A percentile compares a stretch with the other conserved stretches of the same genome.
Evolutionary conservation across 2,329 filamentous ascomycete genomes (phyloP).

Genomic region (Paradendryphiella salina): DNA sequence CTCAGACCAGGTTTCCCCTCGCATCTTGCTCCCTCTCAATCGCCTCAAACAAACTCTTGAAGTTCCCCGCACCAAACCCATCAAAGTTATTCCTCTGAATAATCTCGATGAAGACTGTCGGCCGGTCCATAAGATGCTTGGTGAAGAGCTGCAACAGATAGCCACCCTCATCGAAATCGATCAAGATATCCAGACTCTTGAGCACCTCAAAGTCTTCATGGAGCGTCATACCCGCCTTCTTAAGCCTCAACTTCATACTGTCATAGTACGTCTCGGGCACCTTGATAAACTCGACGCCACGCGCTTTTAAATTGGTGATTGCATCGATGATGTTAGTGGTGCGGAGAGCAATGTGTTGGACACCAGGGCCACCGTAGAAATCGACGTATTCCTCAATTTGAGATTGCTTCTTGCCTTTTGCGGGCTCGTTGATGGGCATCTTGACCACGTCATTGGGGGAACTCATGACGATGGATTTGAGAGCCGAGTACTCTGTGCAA

Average conservation of each 20-base stretch:
- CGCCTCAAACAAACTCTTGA: slow-evolving; percentile 92
- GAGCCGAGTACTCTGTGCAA: slow-evolving; percentile 86
- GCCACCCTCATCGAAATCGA: slow-evolving; percentile 92
- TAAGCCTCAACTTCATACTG: slow-evolving; percentile 72
- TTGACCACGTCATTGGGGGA: slow-evolving; percentile 84
- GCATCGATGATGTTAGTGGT: slow-evolving; percentile 77
- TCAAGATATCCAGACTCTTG: slow-evolving; percentile 79
- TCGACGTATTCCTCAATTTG: slow-evolving; percentile 89
- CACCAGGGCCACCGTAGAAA: slow-evolving; percentile 86
- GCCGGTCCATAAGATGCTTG: slow-evolving; percentile 85
- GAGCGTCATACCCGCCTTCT: slow-evolving; percentile 62
- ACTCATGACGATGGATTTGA: slow-evolving; percentile 89
- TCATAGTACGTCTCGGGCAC: slow-evolving; percentile 88
- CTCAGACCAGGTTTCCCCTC: slow-evolving; percentile 70
- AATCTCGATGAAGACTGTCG: slow-evolving; percentile 95
- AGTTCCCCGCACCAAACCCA: slow-evolving; percentile 93
- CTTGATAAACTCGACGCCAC: slow-evolving; percentile 89
- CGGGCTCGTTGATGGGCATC: slow-evolving; percentile 98
- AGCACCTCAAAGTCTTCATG: slow-evolving; percentile 79
- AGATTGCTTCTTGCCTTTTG: slow-evolving; percentile 82
- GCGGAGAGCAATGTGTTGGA: slow-evolving; percentile 89
- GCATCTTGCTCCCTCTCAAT: slow-evolving; percentile 90
- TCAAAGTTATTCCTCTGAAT: slow-evolving; percentile 90
- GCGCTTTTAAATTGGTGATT: slow-evolving; percentile 77
- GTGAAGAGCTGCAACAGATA: slow-evolving; percentile 70